Evolutionary conservation across 805 yeast genomes (phyloP).

Genomic region (Metschnikowia kofuensis): DNA sequence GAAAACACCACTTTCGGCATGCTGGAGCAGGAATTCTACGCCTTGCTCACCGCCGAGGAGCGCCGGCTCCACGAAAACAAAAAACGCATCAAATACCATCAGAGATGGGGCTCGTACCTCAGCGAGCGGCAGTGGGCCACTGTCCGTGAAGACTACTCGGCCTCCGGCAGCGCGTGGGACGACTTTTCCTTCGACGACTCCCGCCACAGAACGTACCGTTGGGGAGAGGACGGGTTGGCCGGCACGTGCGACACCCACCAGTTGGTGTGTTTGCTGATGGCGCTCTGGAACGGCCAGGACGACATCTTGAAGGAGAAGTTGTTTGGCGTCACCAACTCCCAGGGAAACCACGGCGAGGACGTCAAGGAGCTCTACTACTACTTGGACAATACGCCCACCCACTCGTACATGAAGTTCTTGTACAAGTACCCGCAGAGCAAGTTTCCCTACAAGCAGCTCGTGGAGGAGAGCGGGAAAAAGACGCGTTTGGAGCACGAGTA

Average conservation of each 20-base stretch:
- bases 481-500: conserved; percentile 69
- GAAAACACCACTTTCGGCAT: background rate
- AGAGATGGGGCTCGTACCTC: conserved; percentile 88
- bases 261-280: conserved; percentile 70
- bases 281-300: conserved; percentile 90
- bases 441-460: conserved; percentile 77
- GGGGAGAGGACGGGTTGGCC: conserved; percentile 96
- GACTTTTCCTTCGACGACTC: conserved; percentile 85
- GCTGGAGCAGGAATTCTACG: conserved; percentile 13
- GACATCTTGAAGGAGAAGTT: conserved; percentile 79
- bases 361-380: conserved; percentile 84
- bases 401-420: conserved; percentile 84
- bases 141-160: conserved; percentile 85
- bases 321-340: conserved; percentile 87
- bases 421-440: conserved; percentile 89
- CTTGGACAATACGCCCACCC: conserved; percentile 89
- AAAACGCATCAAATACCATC: conserved; percentile 56
- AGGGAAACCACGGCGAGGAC: conserved; percentile 96
- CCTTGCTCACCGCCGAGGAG: conserved; percentile 36
- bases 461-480: conserved; percentile 63
- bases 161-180: conserved; percentile 87
- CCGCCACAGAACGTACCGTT: conserved; percentile 73
- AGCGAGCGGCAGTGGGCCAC: conserved; percentile 77
- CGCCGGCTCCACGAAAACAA: conserved; percentile 32
- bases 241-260: conserved; percentile 87